Evolutionary conservation across 2,329 filamentous ascomycete genomes (phyloP).

Genomic region (Apiospora koreana): DNA sequence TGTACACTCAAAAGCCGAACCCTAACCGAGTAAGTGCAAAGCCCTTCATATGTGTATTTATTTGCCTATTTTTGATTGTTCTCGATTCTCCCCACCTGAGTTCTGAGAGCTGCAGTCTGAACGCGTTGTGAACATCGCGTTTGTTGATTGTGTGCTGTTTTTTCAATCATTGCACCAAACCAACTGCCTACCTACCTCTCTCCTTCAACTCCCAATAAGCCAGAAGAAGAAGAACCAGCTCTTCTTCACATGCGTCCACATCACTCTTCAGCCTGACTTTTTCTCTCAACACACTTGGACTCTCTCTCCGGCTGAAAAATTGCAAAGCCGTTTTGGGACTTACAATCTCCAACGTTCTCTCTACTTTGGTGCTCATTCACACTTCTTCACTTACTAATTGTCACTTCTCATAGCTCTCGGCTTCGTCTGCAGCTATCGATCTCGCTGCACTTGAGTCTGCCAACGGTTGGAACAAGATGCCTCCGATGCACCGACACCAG

Average conservation of each 20-base stretch:
- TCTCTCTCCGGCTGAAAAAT: not conserved
- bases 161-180: not conserved
- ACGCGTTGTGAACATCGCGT: not conserved
- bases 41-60: not conserved
- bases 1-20: constrained; percentile 64
- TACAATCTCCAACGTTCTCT: not conserved
- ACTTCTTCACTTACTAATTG: constrained; percentile 34
- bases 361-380: constrained; percentile 19
- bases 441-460: constrained; percentile 62
- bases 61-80: not conserved
- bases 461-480: constrained; percentile 61
- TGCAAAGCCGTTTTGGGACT: not conserved
- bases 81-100: not conserved
- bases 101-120: not conserved
- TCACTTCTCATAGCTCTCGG: constrained; percentile 63
- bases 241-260: constrained; percentile 18
- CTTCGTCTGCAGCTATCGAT: constrained; percentile 79
- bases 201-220: not conserved
- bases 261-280: not conserved
- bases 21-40: constrained; percentile 45
- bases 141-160: not conserved
- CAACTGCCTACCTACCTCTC: not conserved
- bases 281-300: not conserved
- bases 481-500: constrained; percentile 67
- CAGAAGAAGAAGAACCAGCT: constrained; percentile 15